Evolutionary conservation across 1,284 basidiomycete species (phyloP), one percentile per base, ranked within the genome.

Genomic region (Meripilus lineatus): DNA sequence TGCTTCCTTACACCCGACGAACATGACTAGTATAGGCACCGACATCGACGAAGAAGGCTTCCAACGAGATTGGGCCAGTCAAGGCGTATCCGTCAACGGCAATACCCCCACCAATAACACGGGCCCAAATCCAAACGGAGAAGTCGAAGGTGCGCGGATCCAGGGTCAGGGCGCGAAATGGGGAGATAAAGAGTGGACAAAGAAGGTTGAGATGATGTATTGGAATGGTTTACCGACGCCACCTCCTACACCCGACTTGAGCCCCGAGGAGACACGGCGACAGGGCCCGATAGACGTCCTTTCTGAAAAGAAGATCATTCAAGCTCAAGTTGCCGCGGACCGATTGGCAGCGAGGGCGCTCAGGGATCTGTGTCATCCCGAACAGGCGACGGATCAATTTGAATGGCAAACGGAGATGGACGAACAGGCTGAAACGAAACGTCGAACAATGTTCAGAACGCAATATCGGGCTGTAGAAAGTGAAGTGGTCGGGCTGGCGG

Each of bases 391-490:
- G 11, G 45, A 26, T 4, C 33, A 32, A 14, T 26, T 30, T 2
- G 37, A 35, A 13, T 66, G 70, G 70, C 51, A 51, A 41, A 52
- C 55, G 30, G 60, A 59, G 38, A 67, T 74, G 58, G 67, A 72
- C 46, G 66, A 57, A 5, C 58, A 58, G 4, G 67, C 69, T 4
- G 70, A 71, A 50, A 58, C 45, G 26, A 62, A 59, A 40, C 57
- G 80, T 46, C 65, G 62, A 53, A 60, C 63, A 36, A 60, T 81
- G n/a, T 79, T 96, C 57, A 72, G 89, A 58, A 95, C 93, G 4
- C 69, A 80, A 57, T 97, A 93, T 63, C 75, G 81, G 46, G 89
- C 87, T 18, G 91, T 98, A 0, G 89, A 91, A 65, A 89, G 84
- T 62, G 90, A 95, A 59, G 82, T 93, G 32, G 50, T 65, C 17